Evolutionary conservation across 192 early-diverging fungal genomes (phyloP), one percentile per base, ranked within the genome.

Genomic region (Chytriomyces confervae): DNA sequence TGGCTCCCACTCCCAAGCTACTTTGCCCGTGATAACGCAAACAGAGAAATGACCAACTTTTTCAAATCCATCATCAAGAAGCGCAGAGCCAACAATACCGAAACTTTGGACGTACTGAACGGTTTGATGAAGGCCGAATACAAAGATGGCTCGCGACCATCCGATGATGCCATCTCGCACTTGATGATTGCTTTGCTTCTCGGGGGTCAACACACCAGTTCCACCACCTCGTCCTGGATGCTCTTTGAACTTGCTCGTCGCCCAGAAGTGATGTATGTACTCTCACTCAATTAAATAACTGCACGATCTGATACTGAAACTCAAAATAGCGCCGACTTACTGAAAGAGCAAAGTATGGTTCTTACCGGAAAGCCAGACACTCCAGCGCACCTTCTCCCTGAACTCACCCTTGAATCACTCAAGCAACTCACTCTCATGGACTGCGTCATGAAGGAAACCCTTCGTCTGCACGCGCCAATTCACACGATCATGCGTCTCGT

Each of bases 151-250:
- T 88, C 89, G 49, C 68, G 67, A 61, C 81, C 97, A 83, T 90
- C 94, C 36, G 94, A 98, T 80, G 83, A 90, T 50, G 93, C 95
- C 66, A 86, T 95, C 70, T 93, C 95, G 27, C 93, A 95, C 89
- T 92, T 99, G 90, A 93, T 97, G 93, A 99, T 99, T 88, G 97
- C 97, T 23, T 80, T 95, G 61, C 87, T 99, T 62, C 94, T 99
- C 91, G 97, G 94, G 47, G 97, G 97, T n/a, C 96, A 98, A 83
- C 97, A 99, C 84, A 98, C 97, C 6, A 90, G 88, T 20, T 93
- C 95, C 18, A 95, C 97, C 51, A 97, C 97, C 23, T 87, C 91
- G 9, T 91, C 95, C 48, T 99, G 97, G 97, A 89, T 95, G 8
- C 78, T 97, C 13, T 88, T 97, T 70, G 91, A 94, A 83, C 81